Conservation (phyloP, 352 stramenopile species). For the Albugo laibachii region DNA sequence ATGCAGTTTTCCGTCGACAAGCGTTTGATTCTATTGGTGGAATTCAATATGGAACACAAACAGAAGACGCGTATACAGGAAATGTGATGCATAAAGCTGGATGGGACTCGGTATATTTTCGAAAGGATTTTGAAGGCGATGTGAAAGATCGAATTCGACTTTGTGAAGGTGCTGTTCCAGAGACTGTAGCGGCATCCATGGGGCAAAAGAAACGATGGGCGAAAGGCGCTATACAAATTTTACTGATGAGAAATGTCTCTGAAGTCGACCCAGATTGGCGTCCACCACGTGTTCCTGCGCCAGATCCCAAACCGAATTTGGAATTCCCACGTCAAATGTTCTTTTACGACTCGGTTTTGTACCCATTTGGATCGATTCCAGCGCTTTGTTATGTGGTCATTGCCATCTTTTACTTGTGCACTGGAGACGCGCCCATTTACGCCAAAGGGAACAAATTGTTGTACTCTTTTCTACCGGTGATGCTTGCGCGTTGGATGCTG, state of each 20-base stretch:
- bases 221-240: constrained; percentile 5
- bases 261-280: constrained; percentile 7
- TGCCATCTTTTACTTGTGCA: constrained; percentile 6
- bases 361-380: constrained; percentile 7
- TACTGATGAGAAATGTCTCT: constrained; percentile 5
- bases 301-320: constrained; percentile 4
- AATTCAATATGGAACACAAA: constrained; percentile 10
- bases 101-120: constrained; percentile 7
- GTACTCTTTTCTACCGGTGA: constrained; percentile 5
- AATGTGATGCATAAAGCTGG: constrained; percentile 7
- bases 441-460: constrained; percentile 2
- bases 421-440: constrained; percentile 5
- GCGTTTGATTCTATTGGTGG: constrained; percentile 10
- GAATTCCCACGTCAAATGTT: constrained; percentile 4
- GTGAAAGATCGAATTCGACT: constrained; percentile 5
- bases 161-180: constrained; percentile 5
- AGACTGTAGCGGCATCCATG: constrained; percentile 4
- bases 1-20: constrained; percentile 10
- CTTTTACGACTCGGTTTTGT: constrained; percentile 7
- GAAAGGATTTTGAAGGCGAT: constrained; percentile 7
- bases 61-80: constrained; percentile 9
- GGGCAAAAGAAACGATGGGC: constrained; percentile 6
- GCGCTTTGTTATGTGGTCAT: constrained; percentile 7
- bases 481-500: constrained; percentile 6
- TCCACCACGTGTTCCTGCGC: constrained; percentile 3